These are phyloP conservation scores for Filobasidium floriforme DNA, from an alignment of 768 basidiomycete species.

Conservation along the genomic window DNA sequence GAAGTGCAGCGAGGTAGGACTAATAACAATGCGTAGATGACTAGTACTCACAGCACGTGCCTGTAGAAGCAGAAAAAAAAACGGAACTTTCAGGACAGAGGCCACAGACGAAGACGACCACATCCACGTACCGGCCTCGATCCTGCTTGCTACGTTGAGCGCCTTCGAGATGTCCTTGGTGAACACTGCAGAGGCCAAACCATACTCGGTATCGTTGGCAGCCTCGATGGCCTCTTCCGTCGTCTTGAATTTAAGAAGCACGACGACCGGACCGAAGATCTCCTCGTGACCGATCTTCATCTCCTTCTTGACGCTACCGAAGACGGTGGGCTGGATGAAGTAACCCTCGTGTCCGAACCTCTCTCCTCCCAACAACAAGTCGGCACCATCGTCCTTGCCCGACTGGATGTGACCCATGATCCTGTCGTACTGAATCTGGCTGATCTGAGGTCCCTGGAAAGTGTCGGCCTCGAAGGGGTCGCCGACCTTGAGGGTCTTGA, in stretches of 20 bases:
- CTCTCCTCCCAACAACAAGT: slow-evolving; percentile 58
- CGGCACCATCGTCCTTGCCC: slow-evolving; percentile 62
- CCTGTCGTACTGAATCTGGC: slow-evolving; percentile 45
- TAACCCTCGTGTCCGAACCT: slow-evolving; percentile 67
- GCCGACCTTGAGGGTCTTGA: slow-evolving; percentile 23
- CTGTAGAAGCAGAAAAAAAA: too few relatives aligned
- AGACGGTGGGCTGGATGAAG: slow-evolving; percentile 68
- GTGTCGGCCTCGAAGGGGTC: slow-evolving; percentile 66
- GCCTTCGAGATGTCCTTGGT: slow-evolving; percentile 69
- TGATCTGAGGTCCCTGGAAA: slow-evolving; percentile 75
- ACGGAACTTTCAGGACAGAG: slow-evolving; percentile 47
- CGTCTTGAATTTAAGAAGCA: slow-evolving; percentile 70
- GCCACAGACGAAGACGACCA: too few relatives aligned
- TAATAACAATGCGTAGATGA: too few relatives aligned
- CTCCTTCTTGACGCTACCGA: slow-evolving; percentile 59
- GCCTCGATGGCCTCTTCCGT: slow-evolving; percentile 64
- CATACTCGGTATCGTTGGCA: slow-evolving; percentile 83
- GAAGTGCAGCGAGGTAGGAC: too few relatives aligned
- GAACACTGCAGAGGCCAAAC: slow-evolving; percentile 81
- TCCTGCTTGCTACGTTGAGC: slow-evolving; percentile 60
- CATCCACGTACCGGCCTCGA: slow-evolving; percentile 58
- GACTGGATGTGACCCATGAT: slow-evolving; percentile 71
- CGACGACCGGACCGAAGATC: slow-evolving; percentile 94
- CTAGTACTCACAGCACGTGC: too few relatives aligned
- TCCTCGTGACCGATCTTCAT: slow-evolving; percentile 81